Percentiles rank a stretch among this genome's conserved stretches.
Conservation (phyloP, 164 flowering plant species). For the Nymphaea colorata region DNA sequence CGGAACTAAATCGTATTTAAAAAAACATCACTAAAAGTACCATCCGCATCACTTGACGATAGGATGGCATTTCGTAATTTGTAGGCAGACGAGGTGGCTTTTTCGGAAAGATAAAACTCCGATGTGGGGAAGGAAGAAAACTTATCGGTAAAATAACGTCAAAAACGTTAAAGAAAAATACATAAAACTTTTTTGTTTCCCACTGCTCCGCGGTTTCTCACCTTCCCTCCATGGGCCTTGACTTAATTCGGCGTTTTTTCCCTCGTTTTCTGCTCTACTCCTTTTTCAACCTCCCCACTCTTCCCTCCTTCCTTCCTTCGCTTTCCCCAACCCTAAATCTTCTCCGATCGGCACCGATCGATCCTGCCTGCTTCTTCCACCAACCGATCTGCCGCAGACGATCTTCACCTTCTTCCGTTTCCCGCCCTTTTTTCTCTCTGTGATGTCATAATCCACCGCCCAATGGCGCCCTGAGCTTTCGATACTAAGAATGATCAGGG, state of each 20-base stretch:
- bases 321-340: slow-evolving; percentile 11
- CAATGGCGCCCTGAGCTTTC: background rate
- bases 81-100: too few relatives aligned
- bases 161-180: too few relatives aligned
- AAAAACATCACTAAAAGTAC: too few relatives aligned
- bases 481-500: slow-evolving; percentile 1
- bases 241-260: slow-evolving; percentile 55
- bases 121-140: too few relatives aligned
- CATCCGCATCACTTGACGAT: too few relatives aligned
- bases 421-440: background rate
- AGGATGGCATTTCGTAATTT: too few relatives aligned
- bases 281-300: slow-evolving; percentile 10
- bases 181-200: too few relatives aligned
- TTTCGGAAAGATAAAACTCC: too few relatives aligned
- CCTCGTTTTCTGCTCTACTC: slow-evolving; percentile 52
- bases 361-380: slow-evolving; percentile 3
- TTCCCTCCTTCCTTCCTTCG: slow-evolving; percentile 13
- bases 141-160: too few relatives aligned
- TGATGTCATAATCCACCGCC: background rate
- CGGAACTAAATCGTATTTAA: too few relatives aligned
- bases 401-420: slow-evolving; percentile 1
- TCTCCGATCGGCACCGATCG: background rate
- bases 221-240: slow-evolving; percentile 96
- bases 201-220: slow-evolving; percentile 1
- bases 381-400: background rate